Evolutionary conservation across 495 filamentous ascomycete species (phyloP).

Genomic region (Physcia stellaris): DNA sequence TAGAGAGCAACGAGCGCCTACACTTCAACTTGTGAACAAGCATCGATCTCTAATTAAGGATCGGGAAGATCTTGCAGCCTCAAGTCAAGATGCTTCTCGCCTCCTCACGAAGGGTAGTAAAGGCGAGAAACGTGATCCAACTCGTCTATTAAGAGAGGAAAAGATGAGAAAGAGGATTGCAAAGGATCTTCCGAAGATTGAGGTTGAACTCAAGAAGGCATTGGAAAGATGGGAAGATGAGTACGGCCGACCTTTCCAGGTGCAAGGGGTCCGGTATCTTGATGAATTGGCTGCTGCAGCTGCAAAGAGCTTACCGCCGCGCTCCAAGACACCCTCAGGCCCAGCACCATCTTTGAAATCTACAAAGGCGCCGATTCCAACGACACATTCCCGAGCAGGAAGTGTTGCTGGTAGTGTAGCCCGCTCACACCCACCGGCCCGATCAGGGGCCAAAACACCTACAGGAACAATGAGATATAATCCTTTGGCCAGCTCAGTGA

Average conservation of each 20-base stretch:
- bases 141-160: conserved; percentile 88
- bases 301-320: conserved; percentile 48
- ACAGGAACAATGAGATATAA: conserved; percentile 41
- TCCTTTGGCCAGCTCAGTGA: conserved; percentile 34
- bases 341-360: conserved; percentile 36
- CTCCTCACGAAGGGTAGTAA: conserved; percentile 79
- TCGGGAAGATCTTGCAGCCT: conserved; percentile 70
- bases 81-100: conserved; percentile 86
- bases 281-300: conserved; percentile 56
- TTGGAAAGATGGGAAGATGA: conserved; percentile 89
- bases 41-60: conserved; percentile 77
- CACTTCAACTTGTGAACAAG: conserved; percentile 65
- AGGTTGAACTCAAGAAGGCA: conserved; percentile 62
- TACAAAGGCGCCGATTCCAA: conserved; percentile 27
- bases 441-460: conserved; percentile 57
- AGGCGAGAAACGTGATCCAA: conserved; percentile 83
- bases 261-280: conserved; percentile 81
- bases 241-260: conserved; percentile 80
- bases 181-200: conserved; percentile 88
- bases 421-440: conserved; percentile 37
- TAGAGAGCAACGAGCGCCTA: conserved; percentile 77
- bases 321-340: conserved; percentile 68
- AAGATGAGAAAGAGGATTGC: conserved; percentile 95
- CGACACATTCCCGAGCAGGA: conserved; percentile 22
- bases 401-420: conserved; percentile 35